Base-by-base conservation (phyloP, 2,329 filamentous ascomycete genomes). In the Aspergillus pseudoviridinutans region DNA sequence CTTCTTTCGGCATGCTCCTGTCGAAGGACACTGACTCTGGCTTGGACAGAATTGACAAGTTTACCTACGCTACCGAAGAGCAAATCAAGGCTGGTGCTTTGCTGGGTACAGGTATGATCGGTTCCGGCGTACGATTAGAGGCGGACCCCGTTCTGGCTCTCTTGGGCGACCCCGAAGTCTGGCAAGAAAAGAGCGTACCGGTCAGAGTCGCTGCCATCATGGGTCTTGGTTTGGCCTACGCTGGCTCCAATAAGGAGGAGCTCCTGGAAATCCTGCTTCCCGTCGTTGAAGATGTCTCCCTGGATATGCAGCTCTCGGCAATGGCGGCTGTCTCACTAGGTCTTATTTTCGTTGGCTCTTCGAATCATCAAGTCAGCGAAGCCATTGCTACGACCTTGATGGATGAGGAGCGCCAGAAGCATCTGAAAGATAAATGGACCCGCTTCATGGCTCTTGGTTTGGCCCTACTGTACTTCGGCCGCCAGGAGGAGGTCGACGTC, bases 401-500 rank as follows among this genome's bases (percentile, higher is more conserved):
- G 76, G 94, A 99, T 65, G 93, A 97, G 58, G 93, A 97, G 59
- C 87, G 92, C 57, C 89, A 89, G 77, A 88, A 85, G 69, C 92
- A 96, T 74, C 81, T 99, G 59, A 97, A 95, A 66, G 91, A 97
- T 78, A 99, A 97, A 78, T 99, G 94, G 94, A 94, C 92, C 32
- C 87, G 94, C 20, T 99, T 99, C 79, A 89, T 99, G 79, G 92
- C 91, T 22, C 87, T 99, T 46, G 94, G 94, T 63, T 83, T 99
- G 61, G 94, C 93, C 1, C 83, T 99, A 27, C 82, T 99, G 28
- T 99, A 92, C 83, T 97, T 99, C 67, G 94, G 94, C 42, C 88
- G 91, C 63, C 94, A 99, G 76, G 94, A 99, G 75, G 93, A 97
- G 74, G 94, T 97, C n/a, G 94, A 99, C 68, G 93, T 97, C 57